Conservation (phyloP, 192 early-diverging fungal species). For the Coemansia sp. region DNA sequence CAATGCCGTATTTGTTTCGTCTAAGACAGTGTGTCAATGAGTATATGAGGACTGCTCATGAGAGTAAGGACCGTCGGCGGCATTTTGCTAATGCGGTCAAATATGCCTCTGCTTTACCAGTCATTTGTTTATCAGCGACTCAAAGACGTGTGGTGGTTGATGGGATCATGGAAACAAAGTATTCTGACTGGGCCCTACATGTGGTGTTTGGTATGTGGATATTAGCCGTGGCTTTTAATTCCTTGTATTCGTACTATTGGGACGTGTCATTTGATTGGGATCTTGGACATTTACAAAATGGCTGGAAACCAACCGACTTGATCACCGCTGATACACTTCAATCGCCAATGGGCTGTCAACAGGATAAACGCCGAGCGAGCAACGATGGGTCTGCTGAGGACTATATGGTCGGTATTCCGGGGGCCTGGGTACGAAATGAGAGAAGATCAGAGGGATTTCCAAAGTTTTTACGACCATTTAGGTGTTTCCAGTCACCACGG, state of each 20-base stretch:
- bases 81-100: slow-evolving; percentile 92
- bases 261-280: slow-evolving; percentile 93
- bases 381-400: too few relatives aligned
- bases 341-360: too few relatives aligned
- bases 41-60: slow-evolving; percentile 20
- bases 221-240: slow-evolving; percentile 74
- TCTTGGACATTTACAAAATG: slow-evolving; percentile 46
- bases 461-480: slow-evolving; percentile 54
- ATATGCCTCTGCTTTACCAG: slow-evolving; percentile 68
- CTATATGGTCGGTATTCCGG: too few relatives aligned
- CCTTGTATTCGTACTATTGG: slow-evolving; percentile 94
- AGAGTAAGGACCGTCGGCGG: slow-evolving; percentile 48
- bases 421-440: too few relatives aligned
- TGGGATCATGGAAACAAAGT: slow-evolving; percentile 18
- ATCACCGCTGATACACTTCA: too few relatives aligned
- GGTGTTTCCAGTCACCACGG: slow-evolving; percentile 60
- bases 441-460: too few relatives aligned
- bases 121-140: slow-evolving; percentile 41
- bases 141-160: slow-evolving; percentile 19
- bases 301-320: slow-evolving; percentile 32
- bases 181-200: slow-evolving; percentile 21
- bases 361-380: too few relatives aligned
- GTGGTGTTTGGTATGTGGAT: slow-evolving; percentile 52
- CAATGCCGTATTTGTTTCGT: slow-evolving; percentile 44
- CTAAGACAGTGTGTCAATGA: slow-evolving; percentile 53